A percentile compares a stretch with the other conserved stretches of the same genome.
These are phyloP conservation scores for Dendrothele bispora DNA, from an alignment of 768 basidiomycete species.

Conservation along the genomic window DNA sequence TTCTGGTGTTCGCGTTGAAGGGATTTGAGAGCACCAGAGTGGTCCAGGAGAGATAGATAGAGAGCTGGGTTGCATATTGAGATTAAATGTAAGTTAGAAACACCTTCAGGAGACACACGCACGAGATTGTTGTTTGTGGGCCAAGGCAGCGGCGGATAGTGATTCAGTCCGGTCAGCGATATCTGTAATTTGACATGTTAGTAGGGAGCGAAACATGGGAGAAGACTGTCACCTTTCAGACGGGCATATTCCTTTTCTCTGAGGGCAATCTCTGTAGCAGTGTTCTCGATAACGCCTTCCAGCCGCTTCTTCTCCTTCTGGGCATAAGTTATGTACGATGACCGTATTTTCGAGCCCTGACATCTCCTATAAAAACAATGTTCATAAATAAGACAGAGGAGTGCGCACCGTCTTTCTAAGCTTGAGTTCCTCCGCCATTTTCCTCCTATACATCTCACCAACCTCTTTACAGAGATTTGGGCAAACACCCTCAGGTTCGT, in stretches of 20 bases:
- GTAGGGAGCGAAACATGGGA: background rate
- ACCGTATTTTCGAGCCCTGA: conserved; percentile 90
- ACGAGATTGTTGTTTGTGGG: conserved; percentile 88
- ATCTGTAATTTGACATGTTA: conserved; percentile 42
- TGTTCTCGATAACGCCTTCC: conserved; percentile 56
- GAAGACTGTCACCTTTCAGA: conserved; percentile 53
- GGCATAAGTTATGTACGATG: conserved; percentile 84
- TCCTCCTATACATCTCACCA: conserved; percentile 67
- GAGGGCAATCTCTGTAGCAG: conserved; percentile 56
- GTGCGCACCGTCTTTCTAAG: conserved; percentile 61
- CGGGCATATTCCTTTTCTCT: conserved; percentile 73
- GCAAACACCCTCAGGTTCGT: conserved; percentile 84
- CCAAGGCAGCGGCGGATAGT: conserved; percentile 75
- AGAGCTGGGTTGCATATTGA: conserved; percentile 54
- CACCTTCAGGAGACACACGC: conserved; percentile 24
- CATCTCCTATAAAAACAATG: background rate
- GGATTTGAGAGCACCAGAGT: conserved; percentile 74
- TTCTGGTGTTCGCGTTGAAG: conserved; percentile 72
- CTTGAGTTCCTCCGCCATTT: conserved; percentile 73
- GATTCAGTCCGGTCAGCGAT: conserved; percentile 78
- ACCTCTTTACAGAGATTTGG: conserved; percentile 73
- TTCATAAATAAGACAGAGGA: conserved; percentile 1
- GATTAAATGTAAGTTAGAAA: background rate
- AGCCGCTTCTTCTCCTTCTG: conserved; percentile 87
- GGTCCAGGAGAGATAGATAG: conserved; percentile 70